These are phyloP conservation scores for Cryptococcus sp. DNA, from an alignment of 1,284 basidiomycete species.

Conservation along the genomic window DNA sequence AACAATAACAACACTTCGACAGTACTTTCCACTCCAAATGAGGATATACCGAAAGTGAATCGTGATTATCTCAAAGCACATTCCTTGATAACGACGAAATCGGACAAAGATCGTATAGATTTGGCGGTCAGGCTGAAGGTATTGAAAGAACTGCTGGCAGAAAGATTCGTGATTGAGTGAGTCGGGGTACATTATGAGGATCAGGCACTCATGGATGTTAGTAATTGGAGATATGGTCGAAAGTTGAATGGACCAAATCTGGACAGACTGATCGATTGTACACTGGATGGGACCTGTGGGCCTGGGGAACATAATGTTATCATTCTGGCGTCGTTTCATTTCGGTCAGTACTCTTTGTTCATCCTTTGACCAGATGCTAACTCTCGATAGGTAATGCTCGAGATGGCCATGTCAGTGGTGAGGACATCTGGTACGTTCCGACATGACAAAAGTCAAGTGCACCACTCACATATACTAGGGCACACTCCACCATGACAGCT, in stretches of 20 bases:
- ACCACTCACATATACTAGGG: slow-evolving; percentile 2
- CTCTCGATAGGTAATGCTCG: slow-evolving; percentile 3
- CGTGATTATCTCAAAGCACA: not conserved
- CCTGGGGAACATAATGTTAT: slow-evolving; percentile 23
- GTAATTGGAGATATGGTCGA: not conserved
- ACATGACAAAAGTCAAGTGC: no score
- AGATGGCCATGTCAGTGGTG: slow-evolving; percentile 15
- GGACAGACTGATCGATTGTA: slow-evolving; percentile 17
- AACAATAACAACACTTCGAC: not conserved
- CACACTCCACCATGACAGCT: slow-evolving; percentile 15
- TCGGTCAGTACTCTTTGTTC: slow-evolving; percentile 9
- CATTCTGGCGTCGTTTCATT: slow-evolving; percentile 27
- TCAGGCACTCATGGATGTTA: not conserved
- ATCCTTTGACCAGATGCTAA: not conserved
- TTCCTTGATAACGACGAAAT: not conserved
- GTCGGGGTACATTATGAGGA: not conserved
- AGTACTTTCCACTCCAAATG: not conserved
- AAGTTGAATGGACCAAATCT: slow-evolving; percentile 4
- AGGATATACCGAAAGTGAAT: not conserved
- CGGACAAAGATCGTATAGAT: not conserved
- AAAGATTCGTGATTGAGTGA: not conserved
- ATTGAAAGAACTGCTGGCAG: not conserved
- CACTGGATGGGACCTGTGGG: slow-evolving; percentile 14
- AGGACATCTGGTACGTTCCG: slow-evolving; percentile 29
- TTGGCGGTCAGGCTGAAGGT: not conserved